These are phyloP conservation scores for Nicotiana tomentosiformis DNA, from an alignment of 257 asterid species.

Conservation along the genomic window DNA sequence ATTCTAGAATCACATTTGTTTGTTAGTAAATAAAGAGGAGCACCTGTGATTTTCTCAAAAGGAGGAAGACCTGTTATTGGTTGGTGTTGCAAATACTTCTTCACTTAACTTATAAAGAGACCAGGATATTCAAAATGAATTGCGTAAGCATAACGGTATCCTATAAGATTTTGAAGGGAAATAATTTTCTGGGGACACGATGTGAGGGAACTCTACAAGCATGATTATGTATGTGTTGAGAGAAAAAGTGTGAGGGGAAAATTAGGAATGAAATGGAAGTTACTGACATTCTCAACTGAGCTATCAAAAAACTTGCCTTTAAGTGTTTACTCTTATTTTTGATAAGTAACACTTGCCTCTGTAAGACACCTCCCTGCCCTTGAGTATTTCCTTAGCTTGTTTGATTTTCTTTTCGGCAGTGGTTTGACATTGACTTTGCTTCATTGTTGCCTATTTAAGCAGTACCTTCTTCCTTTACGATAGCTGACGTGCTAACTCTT, in stretches of 20 bases:
- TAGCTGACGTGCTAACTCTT: conserved; percentile 7
- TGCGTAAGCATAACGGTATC: background rate
- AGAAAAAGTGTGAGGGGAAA: background rate
- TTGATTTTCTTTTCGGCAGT: background rate
- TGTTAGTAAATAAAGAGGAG: background rate
- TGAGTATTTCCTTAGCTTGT: background rate
- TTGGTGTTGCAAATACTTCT: background rate
- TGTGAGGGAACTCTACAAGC: background rate
- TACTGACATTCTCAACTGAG: background rate
- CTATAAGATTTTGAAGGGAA: background rate
- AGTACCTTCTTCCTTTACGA: background rate
- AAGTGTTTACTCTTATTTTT: background rate
- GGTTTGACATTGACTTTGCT: background rate
- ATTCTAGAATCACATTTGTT: background rate
- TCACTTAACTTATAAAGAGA: background rate
- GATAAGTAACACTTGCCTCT: background rate
- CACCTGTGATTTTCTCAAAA: background rate
- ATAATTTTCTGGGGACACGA: background rate
- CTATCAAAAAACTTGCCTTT: background rate
- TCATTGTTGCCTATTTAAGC: background rate
- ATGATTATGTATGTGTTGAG: background rate
- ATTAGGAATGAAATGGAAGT: background rate
- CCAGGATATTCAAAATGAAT: background rate
- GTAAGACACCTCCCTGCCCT: background rate
- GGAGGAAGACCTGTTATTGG: background rate